Percentiles rank a stretch among this genome's conserved stretches.
These are phyloP conservation scores for Neoboletus subvelutipes DNA, from an alignment of 768 basidiomycete genomes.

Conservation along the genomic window DNA sequence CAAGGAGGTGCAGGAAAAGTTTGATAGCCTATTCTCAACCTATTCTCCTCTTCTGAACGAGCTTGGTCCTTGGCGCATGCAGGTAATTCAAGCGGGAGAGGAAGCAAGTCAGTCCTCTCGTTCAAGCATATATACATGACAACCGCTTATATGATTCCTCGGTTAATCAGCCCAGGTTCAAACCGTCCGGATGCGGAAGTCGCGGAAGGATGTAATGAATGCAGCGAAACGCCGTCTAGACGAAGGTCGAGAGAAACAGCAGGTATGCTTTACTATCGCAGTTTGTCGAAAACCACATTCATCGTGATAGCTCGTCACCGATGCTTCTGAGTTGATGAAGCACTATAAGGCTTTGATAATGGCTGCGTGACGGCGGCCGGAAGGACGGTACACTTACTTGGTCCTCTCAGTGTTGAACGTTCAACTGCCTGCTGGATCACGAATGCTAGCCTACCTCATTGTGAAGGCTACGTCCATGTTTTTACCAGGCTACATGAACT, in stretches of 20 bases:
- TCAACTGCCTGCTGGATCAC: background rate
- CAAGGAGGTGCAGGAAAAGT: constrained; percentile 18
- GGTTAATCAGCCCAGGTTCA: constrained; percentile 34
- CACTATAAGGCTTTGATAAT: constrained; percentile 41
- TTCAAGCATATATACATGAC: background rate
- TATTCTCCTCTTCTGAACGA: constrained; percentile 32
- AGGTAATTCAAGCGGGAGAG: constrained; percentile 32
- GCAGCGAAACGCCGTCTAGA: constrained; percentile 35
- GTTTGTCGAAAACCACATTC: background rate
- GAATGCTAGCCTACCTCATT: background rate
- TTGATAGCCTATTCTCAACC: constrained; percentile 22
- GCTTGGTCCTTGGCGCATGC: constrained; percentile 32
- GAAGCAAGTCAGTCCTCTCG: constrained; percentile 31
- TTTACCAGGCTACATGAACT: constrained; percentile 1
- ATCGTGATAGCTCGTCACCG: constrained; percentile 33
- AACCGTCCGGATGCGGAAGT: constrained; percentile 31
- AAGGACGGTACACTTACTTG: constrained; percentile 8
- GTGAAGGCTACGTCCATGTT: background rate
- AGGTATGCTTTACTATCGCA: constrained; percentile 21
- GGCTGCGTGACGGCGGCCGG: constrained; percentile 14
- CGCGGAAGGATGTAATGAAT: constrained; percentile 35
- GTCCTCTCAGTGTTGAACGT: background rate
- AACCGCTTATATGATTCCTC: constrained; percentile 2
- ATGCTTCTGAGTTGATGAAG: constrained; percentile 40
- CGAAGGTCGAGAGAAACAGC: constrained; percentile 40